Conservation (phyloP, 257 asterid genomes). For the Ballota nigra region DNA sequence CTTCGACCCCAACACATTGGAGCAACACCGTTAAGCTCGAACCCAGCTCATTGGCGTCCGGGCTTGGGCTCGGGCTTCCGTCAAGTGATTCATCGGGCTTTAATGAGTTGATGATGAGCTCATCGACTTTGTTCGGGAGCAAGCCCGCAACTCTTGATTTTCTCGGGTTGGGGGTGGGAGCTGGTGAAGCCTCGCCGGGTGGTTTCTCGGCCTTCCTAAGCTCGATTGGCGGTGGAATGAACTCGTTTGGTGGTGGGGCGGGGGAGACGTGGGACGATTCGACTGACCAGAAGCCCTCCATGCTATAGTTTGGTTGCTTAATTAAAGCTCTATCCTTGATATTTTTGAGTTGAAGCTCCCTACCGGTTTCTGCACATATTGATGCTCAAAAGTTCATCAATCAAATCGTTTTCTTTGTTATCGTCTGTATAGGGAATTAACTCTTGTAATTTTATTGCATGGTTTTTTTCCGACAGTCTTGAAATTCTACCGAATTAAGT, state of each 20-base stretch:
- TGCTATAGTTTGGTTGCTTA: constrained; percentile 33
- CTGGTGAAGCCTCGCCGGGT: constrained; percentile 30
- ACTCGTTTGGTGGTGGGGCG: constrained; percentile 31
- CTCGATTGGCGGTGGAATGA: constrained; percentile 41
- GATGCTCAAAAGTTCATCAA: background rate
- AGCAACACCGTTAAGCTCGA: constrained; percentile 45
- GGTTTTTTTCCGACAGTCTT: background rate
- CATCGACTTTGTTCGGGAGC: constrained; percentile 39
- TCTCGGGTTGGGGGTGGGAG: constrained; percentile 70
- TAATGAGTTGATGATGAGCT: constrained; percentile 49
- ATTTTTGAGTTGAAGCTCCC: background rate
- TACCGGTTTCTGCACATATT: background rate
- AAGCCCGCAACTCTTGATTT: constrained; percentile 75
- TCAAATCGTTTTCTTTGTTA: background rate
- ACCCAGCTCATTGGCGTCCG: constrained; percentile 38
- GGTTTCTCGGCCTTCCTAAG: constrained; percentile 50
- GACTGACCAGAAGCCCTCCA: constrained; percentile 53
- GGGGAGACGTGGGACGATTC: constrained; percentile 60
- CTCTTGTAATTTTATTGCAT: constrained; percentile 9
- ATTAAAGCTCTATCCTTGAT: background rate
- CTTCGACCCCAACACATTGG: constrained; percentile 24
- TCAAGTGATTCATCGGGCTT: constrained; percentile 32
- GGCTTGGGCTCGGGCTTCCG: constrained; percentile 51
- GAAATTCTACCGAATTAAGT: background rate
- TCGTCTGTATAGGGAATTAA: constrained; percentile 6